Percentiles rank a stretch among this genome's conserved stretches.
Evolutionary conservation across 2,329 filamentous ascomycete genomes (phyloP).

Genomic region (Colletotrichum sp.): DNA sequence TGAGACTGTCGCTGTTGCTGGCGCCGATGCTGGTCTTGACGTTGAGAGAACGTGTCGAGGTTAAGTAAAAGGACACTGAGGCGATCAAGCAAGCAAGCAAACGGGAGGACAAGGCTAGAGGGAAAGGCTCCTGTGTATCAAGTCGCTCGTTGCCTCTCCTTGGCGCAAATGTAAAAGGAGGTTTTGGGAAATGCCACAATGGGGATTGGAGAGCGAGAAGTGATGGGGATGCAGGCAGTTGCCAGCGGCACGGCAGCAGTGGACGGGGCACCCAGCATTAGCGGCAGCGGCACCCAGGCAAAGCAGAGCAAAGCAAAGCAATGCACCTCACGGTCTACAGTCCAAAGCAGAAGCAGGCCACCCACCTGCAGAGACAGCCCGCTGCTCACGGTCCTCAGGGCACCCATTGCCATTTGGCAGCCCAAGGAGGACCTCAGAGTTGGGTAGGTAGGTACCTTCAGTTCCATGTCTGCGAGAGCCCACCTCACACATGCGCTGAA

Average conservation of each 20-base stretch:
- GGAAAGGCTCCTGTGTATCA: not conserved
- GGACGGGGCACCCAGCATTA: not conserved
- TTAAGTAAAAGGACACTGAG: not conserved
- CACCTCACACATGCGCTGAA: not conserved
- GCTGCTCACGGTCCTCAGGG: not conserved
- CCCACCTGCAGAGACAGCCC: not conserved
- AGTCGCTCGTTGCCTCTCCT: slow-evolving; percentile 3
- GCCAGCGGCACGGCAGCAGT: not conserved
- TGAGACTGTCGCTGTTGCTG: not conserved
- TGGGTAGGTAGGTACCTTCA: not conserved
- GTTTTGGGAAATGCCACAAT: not conserved
- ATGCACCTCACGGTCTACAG: not conserved
- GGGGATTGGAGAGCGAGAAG: not conserved
- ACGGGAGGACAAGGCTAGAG: not conserved
- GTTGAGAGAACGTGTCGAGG: not conserved
- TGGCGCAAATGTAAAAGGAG: slow-evolving; percentile 1
- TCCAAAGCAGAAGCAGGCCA: not conserved
- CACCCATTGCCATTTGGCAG: not conserved
- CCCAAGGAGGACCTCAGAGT: not conserved
- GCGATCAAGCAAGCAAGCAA: not conserved
- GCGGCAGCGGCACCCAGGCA: not conserved
- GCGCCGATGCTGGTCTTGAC: not conserved
- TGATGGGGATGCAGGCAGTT: not conserved
- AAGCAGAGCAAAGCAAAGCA: slow-evolving; percentile 6
- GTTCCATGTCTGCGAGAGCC: not conserved